Conservation (phyloP, 495 filamentous ascomycete genomes). For the Neurospora sp. region DNA sequence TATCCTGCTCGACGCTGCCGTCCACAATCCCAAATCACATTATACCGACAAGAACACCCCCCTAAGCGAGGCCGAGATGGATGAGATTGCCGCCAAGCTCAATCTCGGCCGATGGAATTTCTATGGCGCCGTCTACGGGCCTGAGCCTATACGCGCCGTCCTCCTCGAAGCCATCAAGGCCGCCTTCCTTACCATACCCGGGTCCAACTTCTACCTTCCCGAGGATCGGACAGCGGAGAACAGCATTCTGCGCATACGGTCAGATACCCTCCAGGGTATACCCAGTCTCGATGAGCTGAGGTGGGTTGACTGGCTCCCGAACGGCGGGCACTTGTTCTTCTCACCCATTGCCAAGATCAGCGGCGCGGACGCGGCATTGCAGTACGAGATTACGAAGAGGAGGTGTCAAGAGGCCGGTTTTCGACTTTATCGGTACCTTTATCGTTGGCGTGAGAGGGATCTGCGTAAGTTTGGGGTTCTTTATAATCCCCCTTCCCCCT, state of each 20-base stretch:
- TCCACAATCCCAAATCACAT: not conserved
- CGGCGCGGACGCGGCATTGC: conserved; percentile 37
- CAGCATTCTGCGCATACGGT: conserved; percentile 18
- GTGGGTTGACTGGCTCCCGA: conserved; percentile 49
- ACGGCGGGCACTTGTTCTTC: conserved; percentile 47
- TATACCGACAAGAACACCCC: not conserved
- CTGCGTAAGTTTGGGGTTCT: conserved; percentile 29
- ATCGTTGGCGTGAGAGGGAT: conserved; percentile 41
- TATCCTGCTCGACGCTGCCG: conserved; percentile 18
- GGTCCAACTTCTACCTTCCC: conserved; percentile 35
- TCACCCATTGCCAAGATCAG: conserved; percentile 44
- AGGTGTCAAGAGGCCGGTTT: conserved; percentile 29
- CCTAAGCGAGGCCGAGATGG: not conserved
- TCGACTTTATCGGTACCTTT: conserved; percentile 45
- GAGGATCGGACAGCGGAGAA: conserved; percentile 23
- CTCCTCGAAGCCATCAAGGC: conserved; percentile 37
- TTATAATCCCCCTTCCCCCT: conserved; percentile 40
- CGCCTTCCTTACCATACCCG: conserved; percentile 34
- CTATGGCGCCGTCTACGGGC: conserved; percentile 45
- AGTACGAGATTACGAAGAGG: conserved; percentile 33
- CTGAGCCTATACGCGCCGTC: conserved; percentile 29
- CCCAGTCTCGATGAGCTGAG: conserved; percentile 40
- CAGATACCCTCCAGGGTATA: conserved; percentile 25
- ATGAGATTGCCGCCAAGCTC: conserved; percentile 16
- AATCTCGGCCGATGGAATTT: conserved; percentile 34